Conservation (phyloP, 306 rosid species). For the Notholithocarpus densiflorus region DNA sequence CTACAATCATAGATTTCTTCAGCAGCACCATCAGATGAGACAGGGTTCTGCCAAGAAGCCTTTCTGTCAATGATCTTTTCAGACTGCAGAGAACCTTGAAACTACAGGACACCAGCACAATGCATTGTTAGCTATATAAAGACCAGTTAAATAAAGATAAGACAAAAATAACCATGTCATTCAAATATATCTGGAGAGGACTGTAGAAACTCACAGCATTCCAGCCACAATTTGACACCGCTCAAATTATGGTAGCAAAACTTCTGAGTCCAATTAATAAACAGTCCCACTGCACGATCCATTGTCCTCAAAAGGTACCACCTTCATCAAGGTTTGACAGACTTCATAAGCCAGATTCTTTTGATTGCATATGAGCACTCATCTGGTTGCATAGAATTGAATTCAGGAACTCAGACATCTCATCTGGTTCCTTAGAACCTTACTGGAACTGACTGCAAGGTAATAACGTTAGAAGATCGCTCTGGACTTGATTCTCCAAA, state of each 20-base stretch:
- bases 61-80: slow-evolving; percentile 23
- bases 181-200: background rate
- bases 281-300: slow-evolving; percentile 26
- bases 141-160: slow-evolving; percentile 4
- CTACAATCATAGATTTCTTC: slow-evolving; percentile 25
- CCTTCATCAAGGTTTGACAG: background rate
- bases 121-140: slow-evolving; percentile 1
- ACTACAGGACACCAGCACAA: slow-evolving; percentile 27
- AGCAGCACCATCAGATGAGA: slow-evolving; percentile 24
- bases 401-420: slow-evolving; percentile 36
- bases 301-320: slow-evolving; percentile 10
- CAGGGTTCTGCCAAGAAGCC: slow-evolving; percentile 7
- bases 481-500: slow-evolving; percentile 76
- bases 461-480: background rate
- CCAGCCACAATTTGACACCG: background rate
- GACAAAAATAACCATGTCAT: slow-evolving; percentile 1
- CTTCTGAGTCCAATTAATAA: slow-evolving; percentile 6
- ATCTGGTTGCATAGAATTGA: slow-evolving; percentile 29
- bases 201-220: no score
- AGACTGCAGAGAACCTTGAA: slow-evolving; percentile 21
- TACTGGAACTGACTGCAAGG: slow-evolving; percentile 20
- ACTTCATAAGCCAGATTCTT: background rate
- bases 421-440: slow-evolving; percentile 45
- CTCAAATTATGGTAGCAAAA: background rate
- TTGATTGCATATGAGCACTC: slow-evolving; percentile 25